phyloP scores from a whole-genome alignment of 768 basidiomycete species.

The Calocera cornea region DNA sequence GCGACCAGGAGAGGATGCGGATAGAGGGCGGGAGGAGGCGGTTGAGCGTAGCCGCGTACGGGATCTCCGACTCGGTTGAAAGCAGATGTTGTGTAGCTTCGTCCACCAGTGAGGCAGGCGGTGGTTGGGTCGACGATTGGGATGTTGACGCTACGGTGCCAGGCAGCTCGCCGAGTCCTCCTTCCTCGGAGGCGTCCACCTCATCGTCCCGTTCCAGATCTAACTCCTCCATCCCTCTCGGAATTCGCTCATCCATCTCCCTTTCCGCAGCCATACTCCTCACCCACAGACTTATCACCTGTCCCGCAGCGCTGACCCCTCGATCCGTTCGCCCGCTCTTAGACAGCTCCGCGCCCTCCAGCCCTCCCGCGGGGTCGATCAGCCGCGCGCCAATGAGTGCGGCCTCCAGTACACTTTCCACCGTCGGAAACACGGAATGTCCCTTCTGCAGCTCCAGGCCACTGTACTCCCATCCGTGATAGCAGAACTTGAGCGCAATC shows the following conservation, averaged over 20 bases:
- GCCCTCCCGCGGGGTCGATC: conserved; percentile 56
- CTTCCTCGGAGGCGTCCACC: conserved; percentile 3
- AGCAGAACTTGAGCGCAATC: conserved; percentile 87
- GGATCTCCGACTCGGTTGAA: conserved; percentile 37
- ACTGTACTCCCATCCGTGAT: conserved; percentile 82
- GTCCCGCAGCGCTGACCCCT: conserved; percentile 87
- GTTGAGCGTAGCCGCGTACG: conserved; percentile 72
- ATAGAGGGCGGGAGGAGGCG: conserved; percentile 78
- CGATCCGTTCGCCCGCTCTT: conserved; percentile 88
- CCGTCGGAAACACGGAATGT: conserved; percentile 67
- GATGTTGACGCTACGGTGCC: conserved; percentile 19
- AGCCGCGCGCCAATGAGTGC: conserved; percentile 66
- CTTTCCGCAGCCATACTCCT: conserved; percentile 43
- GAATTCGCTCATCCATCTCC: background rate
- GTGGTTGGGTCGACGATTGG: conserved; percentile 21
- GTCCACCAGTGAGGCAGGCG: background rate
- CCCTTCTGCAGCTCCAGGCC: conserved; percentile 73
- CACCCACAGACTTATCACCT: conserved; percentile 86
- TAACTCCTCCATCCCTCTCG: background rate
- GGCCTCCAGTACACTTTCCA: conserved; percentile 73
- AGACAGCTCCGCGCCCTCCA: conserved; percentile 82
- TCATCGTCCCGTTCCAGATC: conserved; percentile 1
- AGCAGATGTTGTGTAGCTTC: background rate
- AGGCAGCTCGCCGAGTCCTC: conserved; percentile 10
- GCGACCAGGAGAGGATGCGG: conserved; percentile 87